Percentiles rank a stretch among this genome's conserved stretches.
Conservation (phyloP, 352 stramenopile species). For the Phytophthora pini region DNA sequence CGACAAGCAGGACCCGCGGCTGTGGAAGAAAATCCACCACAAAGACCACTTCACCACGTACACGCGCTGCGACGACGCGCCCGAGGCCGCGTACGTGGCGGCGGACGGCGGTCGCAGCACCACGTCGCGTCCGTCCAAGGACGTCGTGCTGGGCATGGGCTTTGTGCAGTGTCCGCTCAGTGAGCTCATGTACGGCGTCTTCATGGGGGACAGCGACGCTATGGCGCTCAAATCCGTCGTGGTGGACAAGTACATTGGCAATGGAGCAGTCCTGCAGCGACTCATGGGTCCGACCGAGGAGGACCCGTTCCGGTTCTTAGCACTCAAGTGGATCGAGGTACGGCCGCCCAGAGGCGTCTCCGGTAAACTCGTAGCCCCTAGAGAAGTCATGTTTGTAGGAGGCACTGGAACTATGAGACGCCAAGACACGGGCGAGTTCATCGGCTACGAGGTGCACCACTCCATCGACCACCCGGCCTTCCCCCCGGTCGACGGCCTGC, state of each 20-base stretch:
- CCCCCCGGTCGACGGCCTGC: conserved; percentile 40
- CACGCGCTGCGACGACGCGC: conserved; percentile 34
- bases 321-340: conserved; percentile 49
- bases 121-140: conserved; percentile 37
- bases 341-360: conserved; percentile 32
- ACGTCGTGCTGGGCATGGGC: conserved; percentile 52
- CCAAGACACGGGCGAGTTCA: conserved; percentile 44
- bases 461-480: conserved; percentile 55
- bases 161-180: conserved; percentile 50
- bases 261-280: conserved; percentile 40
- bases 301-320: conserved; percentile 56
- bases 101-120: conserved; percentile 36
- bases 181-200: conserved; percentile 54
- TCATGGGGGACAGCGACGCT: conserved; percentile 32
- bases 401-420: conserved; percentile 44
- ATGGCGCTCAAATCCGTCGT: conserved; percentile 40
- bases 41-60: conserved; percentile 44
- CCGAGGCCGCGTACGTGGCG: conserved; percentile 36
- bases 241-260: conserved; percentile 49
- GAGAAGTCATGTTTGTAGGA: conserved; percentile 51
- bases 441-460: conserved; percentile 67
- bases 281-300: conserved; percentile 41
- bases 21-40: conserved; percentile 45
- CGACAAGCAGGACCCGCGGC: conserved; percentile 38
- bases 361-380: conserved; percentile 39